phyloP scores from a whole-genome alignment of 2,329 filamentous ascomycete species.

The Diaporthe aspalathi region DNA sequence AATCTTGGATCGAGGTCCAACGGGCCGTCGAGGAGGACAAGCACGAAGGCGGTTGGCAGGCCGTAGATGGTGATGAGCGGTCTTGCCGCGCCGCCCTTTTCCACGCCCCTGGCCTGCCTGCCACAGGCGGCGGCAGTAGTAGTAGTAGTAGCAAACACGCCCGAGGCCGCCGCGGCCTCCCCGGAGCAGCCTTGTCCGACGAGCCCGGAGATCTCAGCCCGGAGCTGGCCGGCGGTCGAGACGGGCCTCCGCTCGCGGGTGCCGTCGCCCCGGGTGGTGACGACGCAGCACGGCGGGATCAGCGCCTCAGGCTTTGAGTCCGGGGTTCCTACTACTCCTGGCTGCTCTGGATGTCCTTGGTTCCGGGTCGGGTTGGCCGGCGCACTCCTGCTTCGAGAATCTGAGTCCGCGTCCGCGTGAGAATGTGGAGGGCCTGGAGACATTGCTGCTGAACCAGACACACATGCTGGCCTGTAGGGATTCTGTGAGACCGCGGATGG shows the following conservation, averaged over 20 bases:
- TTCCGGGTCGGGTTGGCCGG: neutral
- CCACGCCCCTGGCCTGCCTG: neutral
- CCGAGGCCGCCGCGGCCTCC: neutral
- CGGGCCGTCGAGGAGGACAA: slow-evolving; percentile 41
- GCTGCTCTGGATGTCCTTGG: neutral
- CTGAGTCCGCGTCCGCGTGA: neutral
- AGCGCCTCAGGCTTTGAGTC: neutral
- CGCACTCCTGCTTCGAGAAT: neutral
- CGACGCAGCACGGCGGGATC: neutral
- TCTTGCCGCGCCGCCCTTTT: neutral
- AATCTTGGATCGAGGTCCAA: slow-evolving; percentile 47
- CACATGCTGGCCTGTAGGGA: neutral
- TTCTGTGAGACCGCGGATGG: neutral
- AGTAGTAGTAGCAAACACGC: neutral
- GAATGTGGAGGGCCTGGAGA: neutral
- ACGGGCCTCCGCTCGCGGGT: slow-evolving; percentile 37
- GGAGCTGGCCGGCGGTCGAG: slow-evolving; percentile 39
- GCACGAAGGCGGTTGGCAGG: slow-evolving; percentile 41
- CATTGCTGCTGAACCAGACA: slow-evolving; percentile 3
- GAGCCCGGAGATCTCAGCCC: slow-evolving; percentile 28
- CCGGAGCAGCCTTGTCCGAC: too few relatives aligned
- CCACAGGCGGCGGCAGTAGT: neutral
- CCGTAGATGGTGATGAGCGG: slow-evolving; percentile 46
- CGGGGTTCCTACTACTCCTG: neutral
- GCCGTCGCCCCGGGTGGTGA: slow-evolving; percentile 37